Base-by-base conservation (phyloP, 768 basidiomycete genomes). In the Fistulinella prunicolor region DNA sequence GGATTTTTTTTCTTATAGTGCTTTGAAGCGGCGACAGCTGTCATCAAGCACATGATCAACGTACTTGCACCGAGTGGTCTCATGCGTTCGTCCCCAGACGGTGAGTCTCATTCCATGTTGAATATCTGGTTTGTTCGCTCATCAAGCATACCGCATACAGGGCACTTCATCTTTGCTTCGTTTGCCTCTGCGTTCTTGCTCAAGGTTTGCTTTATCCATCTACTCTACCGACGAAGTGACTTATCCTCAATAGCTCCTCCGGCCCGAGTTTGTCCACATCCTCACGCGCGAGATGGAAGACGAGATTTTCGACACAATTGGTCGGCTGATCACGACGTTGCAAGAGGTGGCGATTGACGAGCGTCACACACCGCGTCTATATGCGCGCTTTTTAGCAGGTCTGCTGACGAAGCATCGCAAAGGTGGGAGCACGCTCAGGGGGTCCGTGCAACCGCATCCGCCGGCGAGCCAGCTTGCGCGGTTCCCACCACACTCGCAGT, bases 101-200 rank as follows among this genome's bases (percentile, higher is more conserved):
- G 87, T 81, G 66, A 55, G 67, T 32, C 56, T 26, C 34, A 24
- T n/a, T 42, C 4, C 30, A 14, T 32, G 30, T 32, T 14, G 30
- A 14, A 4, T 7, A 32, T 32, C 13, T 32, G 30, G 13, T 32
- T 14, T 14, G 30, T 7, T 32, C n/a, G n/a, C n/a, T 32, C 6
- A 32, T 32, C 30, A 32, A 9, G 9, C 13, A 10, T 32, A 7
- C 30, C 30, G 7, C 9, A 1, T 17, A 5, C 46, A 83, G 84
- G 84, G 3, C 82, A 88, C 60, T 89, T 89, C 53, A 75, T 90
- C 26, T 90, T 89, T 58, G 79, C 83, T 3, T 79, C 86, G 1
- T 91, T 91, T 60, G 88, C 89, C 1, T 87, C 85, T 21, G 89
- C 88, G 1, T 91, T 90, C 70, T 70, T 91, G 44, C 78, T 90